Percentiles rank a stretch among this genome's conserved stretches.
Evolutionary conservation across 352 stramenopile genomes (phyloP).

Genomic region (Globisporangium okanoganense): DNA sequence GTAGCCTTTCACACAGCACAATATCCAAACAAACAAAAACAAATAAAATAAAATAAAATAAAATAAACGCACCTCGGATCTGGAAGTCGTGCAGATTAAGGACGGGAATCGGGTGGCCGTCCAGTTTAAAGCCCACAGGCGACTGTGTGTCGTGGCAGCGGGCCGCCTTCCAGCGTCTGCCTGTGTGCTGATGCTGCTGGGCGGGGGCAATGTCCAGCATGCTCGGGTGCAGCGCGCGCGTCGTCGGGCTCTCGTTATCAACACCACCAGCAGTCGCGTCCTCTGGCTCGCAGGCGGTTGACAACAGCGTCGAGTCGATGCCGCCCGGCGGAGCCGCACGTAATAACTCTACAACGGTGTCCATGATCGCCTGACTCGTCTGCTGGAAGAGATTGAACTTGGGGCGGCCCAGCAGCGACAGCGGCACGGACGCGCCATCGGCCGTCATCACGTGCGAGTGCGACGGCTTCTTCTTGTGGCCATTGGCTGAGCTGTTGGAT

Average conservation of each 20-base stretch:
- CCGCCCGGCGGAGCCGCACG: constrained; percentile 6
- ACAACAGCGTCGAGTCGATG: constrained; percentile 3
- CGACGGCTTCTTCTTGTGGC: constrained; percentile 4
- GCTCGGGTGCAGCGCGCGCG: constrained; percentile 59
- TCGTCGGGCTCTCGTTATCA: constrained; percentile 40
- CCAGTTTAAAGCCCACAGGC: constrained; percentile 74
- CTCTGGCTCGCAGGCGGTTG: constrained; percentile 5
- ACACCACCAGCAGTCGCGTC: not conserved
- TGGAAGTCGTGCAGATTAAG: constrained; percentile 60
- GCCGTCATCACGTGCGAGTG: constrained; percentile 6
- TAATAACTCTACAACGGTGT: constrained; percentile 46
- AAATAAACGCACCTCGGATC: constrained; percentile 37
- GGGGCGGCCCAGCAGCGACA: constrained; percentile 65
- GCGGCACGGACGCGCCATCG: constrained; percentile 26
- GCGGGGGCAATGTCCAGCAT: constrained; percentile 46
- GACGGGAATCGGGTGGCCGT: constrained; percentile 51
- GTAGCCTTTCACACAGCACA: no score
- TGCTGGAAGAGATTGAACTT: constrained; percentile 90
- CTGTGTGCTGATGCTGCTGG: constrained; percentile 8
- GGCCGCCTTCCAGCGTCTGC: constrained; percentile 51
- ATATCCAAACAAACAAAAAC: no score
- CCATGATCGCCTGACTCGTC: constrained; percentile 68
- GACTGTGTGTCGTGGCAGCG: constrained; percentile 60
- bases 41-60: no score
- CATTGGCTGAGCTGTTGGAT: constrained; percentile 2